These are phyloP conservation scores for Chlorella sp. DNA, from an alignment of 139 green algal genomes.

Conservation along the genomic window DNA sequence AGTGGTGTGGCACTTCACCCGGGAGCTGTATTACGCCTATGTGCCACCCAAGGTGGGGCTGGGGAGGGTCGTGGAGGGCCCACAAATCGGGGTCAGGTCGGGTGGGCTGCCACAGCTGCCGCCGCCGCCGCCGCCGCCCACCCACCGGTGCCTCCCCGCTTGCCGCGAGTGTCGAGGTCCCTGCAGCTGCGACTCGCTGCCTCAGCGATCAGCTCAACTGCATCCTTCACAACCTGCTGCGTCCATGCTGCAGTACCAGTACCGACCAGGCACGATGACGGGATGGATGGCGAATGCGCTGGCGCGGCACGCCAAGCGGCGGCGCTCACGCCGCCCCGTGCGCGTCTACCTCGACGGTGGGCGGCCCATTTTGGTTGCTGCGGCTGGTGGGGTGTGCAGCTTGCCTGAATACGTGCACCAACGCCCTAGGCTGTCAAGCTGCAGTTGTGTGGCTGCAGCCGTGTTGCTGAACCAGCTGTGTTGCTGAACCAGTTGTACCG, in stretches of 20 bases:
- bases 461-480: too few species aligned
- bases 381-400: too few species aligned
- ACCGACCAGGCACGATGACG: constrained; percentile 88
- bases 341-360: constrained; percentile 97
- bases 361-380: too few species aligned
- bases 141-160: not conserved
- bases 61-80: not conserved
- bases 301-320: constrained; percentile 76
- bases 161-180: not conserved
- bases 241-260: constrained; percentile 80
- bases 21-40: constrained; percentile 45
- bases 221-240: not conserved
- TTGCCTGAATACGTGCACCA: too few species aligned
- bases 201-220: not conserved
- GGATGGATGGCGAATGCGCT: constrained; percentile 80
- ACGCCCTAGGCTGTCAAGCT: not conserved
- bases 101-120: not conserved
- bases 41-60: constrained; percentile 32
- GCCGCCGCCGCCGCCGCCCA: not conserved
- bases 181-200: not conserved
- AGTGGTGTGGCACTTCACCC: constrained; percentile 39
- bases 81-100: not conserved
- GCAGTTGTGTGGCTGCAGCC: not conserved
- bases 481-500: too few species aligned
- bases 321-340: constrained; percentile 75